These are phyloP conservation scores for Tolypocladium pustulatum DNA, from an alignment of 2,329 filamentous ascomycete genomes.

Conservation along the genomic window DNA sequence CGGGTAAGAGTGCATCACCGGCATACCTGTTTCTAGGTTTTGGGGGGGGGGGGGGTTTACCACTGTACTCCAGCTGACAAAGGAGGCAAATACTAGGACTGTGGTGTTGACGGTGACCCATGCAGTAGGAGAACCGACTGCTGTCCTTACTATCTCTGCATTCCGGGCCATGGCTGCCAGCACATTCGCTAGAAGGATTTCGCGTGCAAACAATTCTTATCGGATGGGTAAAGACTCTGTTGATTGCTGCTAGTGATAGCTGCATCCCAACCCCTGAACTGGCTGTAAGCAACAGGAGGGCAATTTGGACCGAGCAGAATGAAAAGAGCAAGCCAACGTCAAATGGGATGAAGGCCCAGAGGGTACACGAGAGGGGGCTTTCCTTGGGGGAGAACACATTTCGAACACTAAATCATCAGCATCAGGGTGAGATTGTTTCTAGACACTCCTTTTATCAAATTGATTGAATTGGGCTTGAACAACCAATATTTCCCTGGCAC, in stretches of 20 bases:
- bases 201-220: not conserved
- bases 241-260: not conserved
- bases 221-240: not conserved
- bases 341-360: not conserved
- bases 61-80: not conserved
- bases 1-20: not conserved
- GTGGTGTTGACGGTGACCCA: not conserved
- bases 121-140: not conserved
- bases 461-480: not conserved
- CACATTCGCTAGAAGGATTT: not conserved
- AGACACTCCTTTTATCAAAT: not conserved
- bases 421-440: not conserved
- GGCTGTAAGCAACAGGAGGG: not conserved
- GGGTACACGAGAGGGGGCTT: not conserved
- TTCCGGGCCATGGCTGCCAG: not conserved
- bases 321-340: not conserved
- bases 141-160: not conserved
- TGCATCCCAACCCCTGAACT: not conserved
- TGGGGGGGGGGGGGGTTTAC: too few species aligned
- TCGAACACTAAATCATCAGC: not conserved
- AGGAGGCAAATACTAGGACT: not conserved
- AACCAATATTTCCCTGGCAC: not conserved
- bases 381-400: not conserved
- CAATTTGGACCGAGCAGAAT: not conserved
- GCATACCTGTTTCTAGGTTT: not conserved